Evolutionary conservation across 257 asterid genomes (phyloP).

Genomic region (Ballota nigra): DNA sequence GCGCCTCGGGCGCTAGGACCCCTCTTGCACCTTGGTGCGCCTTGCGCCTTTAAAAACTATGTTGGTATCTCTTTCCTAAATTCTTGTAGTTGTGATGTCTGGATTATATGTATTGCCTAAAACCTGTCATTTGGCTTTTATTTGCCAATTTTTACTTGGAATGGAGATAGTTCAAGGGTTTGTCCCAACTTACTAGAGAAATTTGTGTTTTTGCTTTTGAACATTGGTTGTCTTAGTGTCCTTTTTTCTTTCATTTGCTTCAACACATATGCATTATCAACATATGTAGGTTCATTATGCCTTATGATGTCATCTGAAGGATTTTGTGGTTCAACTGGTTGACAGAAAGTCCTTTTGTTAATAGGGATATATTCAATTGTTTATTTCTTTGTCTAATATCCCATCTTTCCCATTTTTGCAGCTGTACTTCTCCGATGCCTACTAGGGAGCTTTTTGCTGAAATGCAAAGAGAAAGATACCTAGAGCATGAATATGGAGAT

Average conservation of each 20-base stretch:
- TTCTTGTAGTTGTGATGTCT: not conserved
- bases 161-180: constrained; percentile 1
- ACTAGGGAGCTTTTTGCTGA: constrained; percentile 58
- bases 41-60: no score
- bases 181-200: not conserved
- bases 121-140: constrained; percentile 5
- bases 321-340: constrained; percentile 8
- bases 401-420: constrained; percentile 26
- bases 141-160: not conserved
- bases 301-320: constrained; percentile 16
- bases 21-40: no score
- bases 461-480: constrained; percentile 48
- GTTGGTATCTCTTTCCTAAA: not conserved
- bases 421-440: constrained; percentile 60
- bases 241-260: constrained; percentile 8
- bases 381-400: constrained; percentile 16
- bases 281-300: not conserved
- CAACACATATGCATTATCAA: not conserved
- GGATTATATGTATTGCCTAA: not conserved
- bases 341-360: not conserved
- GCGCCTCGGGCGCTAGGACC: no score
- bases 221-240: constrained; percentile 1
- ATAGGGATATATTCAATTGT: not conserved
- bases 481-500: constrained; percentile 66
- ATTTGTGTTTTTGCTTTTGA: not conserved